phyloP scores from a whole-genome alignment of 768 basidiomycete species.

The Hypsizygus marmoreus region DNA sequence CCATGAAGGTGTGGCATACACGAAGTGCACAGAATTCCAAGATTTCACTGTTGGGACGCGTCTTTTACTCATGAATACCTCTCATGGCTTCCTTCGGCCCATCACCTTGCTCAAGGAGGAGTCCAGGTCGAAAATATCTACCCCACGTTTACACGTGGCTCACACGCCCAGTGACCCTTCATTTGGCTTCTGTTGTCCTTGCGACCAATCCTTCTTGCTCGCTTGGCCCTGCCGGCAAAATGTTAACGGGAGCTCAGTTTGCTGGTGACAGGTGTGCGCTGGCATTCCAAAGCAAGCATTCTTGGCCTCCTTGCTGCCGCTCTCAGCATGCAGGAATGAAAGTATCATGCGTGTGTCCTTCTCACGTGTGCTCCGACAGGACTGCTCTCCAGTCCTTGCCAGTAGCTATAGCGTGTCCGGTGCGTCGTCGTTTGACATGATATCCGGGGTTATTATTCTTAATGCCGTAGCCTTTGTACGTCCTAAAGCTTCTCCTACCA shows the following conservation, averaged over 20 bases:
- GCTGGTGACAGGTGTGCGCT: not conserved
- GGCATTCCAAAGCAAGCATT: not conserved
- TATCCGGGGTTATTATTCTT: constrained; percentile 1
- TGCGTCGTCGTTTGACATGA: not conserved
- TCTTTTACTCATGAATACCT: too few species aligned
- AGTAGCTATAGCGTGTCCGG: not conserved
- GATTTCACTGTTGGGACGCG: too few species aligned
- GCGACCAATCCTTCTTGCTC: not conserved
- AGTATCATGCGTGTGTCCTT: constrained; percentile 2
- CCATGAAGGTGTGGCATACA: too few species aligned
- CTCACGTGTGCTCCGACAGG: constrained; percentile 7
- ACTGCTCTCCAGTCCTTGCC: not conserved
- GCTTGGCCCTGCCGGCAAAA: constrained; percentile 2
- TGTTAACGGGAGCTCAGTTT: constrained; percentile 3
- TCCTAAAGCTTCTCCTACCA: not conserved
- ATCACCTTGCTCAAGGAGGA: too few species aligned
- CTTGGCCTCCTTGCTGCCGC: constrained; percentile 12
- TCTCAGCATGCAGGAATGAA: constrained; percentile 2
- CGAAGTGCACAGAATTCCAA: too few species aligned
- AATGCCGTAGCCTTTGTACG: too few species aligned
- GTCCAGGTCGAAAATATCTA: too few species aligned
- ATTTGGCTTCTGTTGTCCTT: not conserved
- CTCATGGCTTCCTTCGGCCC: too few species aligned
- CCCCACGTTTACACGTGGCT: constrained; percentile 6
- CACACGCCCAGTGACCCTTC: not conserved